These are phyloP conservation scores for Metschnikowia cubensis DNA, from an alignment of 805 yeast genomes.

Conservation along the genomic window DNA sequence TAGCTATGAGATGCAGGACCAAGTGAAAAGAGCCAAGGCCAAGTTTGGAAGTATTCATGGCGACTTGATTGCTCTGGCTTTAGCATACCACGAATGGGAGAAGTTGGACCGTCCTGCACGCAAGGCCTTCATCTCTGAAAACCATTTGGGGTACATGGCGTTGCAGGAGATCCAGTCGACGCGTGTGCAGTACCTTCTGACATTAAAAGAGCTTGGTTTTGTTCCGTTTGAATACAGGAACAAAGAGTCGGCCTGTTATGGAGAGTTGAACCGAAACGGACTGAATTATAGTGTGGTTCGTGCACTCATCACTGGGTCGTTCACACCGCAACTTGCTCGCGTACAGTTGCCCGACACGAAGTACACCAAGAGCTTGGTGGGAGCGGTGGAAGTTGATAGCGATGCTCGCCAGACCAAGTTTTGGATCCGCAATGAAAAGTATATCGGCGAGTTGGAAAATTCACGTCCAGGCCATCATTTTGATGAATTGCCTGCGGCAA, in stretches of 20 bases:
- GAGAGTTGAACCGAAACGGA: constrained; percentile 47
- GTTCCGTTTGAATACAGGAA: constrained; percentile 48
- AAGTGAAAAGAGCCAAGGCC: constrained; percentile 45
- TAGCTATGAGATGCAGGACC: constrained; percentile 60
- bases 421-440: constrained; percentile 67
- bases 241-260: not conserved
- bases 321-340: constrained; percentile 78
- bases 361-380: constrained; percentile 62
- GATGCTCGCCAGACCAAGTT: constrained; percentile 70
- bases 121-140: constrained; percentile 48
- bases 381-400: constrained; percentile 82
- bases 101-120: constrained; percentile 15
- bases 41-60: constrained; percentile 52
- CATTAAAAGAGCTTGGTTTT: constrained; percentile 76
- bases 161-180: constrained; percentile 71
- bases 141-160: constrained; percentile 58
- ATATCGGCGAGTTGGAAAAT: constrained; percentile 12
- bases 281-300: constrained; percentile 50
- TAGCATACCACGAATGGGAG: constrained; percentile 55
- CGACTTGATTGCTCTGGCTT: constrained; percentile 66
- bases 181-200: constrained; percentile 61
- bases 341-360: constrained; percentile 81
- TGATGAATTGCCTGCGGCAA: constrained; percentile 46
- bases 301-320: constrained; percentile 73
- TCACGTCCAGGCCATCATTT: constrained; percentile 6